These are phyloP conservation scores for Botryosphaeria dothidea DNA, from an alignment of 2,329 filamentous ascomycete species.

Conservation along the genomic window DNA sequence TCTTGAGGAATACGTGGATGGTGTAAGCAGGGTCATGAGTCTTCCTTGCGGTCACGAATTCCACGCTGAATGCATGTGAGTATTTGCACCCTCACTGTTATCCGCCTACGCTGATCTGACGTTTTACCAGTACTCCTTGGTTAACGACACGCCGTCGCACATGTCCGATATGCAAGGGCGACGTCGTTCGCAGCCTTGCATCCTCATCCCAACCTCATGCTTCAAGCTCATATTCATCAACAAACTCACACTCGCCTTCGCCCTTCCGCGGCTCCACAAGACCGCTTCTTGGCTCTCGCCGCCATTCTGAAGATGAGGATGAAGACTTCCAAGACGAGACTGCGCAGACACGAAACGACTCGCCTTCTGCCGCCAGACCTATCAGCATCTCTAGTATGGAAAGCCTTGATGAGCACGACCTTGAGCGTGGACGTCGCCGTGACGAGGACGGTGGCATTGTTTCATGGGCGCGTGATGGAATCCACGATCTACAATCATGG, in stretches of 20 bases:
- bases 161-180: constrained; percentile 98
- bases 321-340: constrained; percentile 15
- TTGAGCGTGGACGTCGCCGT: constrained; percentile 9
- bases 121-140: constrained; percentile 81
- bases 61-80: constrained; percentile 97
- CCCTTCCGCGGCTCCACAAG: background rate
- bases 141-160: constrained; percentile 90
- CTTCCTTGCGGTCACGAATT: constrained; percentile 97
- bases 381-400: constrained; percentile 10
- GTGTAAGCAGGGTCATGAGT: constrained; percentile 93
- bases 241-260: background rate
- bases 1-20: constrained; percentile 93
- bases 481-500: constrained; percentile 11
- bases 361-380: constrained; percentile 3
- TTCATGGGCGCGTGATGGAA: constrained; percentile 8
- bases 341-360: constrained; percentile 6
- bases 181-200: constrained; percentile 66
- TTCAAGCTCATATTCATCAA: constrained; percentile 10
- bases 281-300: background rate
- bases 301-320: background rate
- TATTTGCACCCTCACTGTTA: constrained; percentile 32
- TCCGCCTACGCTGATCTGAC: background rate
- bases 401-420: background rate
- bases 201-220: constrained; percentile 18
- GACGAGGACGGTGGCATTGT: constrained; percentile 4